A percentile compares a stretch with the other conserved stretches of the same genome.
Evolutionary conservation across 225 moss, liverwort and hornwort species (phyloP).

Genomic region (Thuidium tamariscinum): DNA sequence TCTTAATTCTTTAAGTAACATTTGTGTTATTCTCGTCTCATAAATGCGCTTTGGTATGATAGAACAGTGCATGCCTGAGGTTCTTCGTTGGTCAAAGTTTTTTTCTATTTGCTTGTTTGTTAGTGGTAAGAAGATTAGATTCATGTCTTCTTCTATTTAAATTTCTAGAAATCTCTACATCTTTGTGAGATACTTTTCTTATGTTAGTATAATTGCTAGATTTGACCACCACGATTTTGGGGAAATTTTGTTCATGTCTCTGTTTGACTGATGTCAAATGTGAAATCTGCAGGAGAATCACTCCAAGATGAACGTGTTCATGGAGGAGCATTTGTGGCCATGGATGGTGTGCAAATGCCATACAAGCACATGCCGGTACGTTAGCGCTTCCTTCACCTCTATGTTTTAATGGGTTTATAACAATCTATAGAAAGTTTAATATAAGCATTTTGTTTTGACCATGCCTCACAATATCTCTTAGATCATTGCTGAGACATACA

Average conservation of each 20-base stretch:
- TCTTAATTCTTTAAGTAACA: background rate
- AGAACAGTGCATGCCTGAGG: background rate
- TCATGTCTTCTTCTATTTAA: background rate
- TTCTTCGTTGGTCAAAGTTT: background rate
- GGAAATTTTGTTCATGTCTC: background rate
- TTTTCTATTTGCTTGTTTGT: background rate
- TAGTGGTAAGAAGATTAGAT: background rate
- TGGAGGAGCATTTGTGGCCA: slow-evolving; percentile 88
- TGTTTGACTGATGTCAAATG: background rate
- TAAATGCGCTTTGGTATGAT: background rate
- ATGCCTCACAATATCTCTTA: background rate
- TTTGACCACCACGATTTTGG: background rate
- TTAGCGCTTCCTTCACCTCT: background rate
- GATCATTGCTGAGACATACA: background rate
- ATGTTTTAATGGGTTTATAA: background rate
- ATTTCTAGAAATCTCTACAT: background rate
- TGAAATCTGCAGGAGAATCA: slow-evolving; percentile 61
- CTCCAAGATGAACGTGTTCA: slow-evolving; percentile 98
- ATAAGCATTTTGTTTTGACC: background rate
- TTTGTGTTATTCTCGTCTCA: background rate
- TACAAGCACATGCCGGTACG: slow-evolving; percentile 84
- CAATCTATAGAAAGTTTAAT: background rate
- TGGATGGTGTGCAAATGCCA: slow-evolving; percentile 84
- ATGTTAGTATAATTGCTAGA: background rate
- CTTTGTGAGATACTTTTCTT: background rate